Conservation (phyloP, 257 asterid genomes). For the Gardenia jasminoides region DNA sequence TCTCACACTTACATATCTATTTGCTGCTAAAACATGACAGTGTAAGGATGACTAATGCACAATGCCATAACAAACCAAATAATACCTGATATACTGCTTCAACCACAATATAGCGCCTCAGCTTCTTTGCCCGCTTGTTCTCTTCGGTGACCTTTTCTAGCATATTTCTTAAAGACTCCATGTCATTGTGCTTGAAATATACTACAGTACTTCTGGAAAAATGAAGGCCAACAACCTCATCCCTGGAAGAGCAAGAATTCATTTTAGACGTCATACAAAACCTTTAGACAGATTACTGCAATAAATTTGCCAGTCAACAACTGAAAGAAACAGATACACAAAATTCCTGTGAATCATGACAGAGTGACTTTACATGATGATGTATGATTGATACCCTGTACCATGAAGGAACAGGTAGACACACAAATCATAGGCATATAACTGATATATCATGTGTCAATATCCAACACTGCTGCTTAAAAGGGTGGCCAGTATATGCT, state of each 20-base stretch:
- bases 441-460: too few relatives aligned
- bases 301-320: too few relatives aligned
- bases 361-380: not conserved
- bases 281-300: not conserved
- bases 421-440: too few relatives aligned
- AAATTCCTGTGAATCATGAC: not conserved
- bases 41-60: not conserved
- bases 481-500: not conserved
- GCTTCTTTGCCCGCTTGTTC: conserved; percentile 77
- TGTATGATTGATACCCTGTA: not conserved
- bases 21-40: not conserved
- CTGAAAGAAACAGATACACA: not conserved
- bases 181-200: conserved; percentile 84
- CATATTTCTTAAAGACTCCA: conserved; percentile 61
- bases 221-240: conserved; percentile 96
- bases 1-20: not conserved
- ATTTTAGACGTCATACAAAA: not conserved
- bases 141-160: conserved; percentile 71
- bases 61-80: conserved; percentile 3
- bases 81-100: conserved; percentile 96
- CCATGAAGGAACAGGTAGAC: not conserved
- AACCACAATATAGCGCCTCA: conserved; percentile 89
- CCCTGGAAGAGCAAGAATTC: conserved; percentile 47
- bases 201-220: conserved; percentile 90
- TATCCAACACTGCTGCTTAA: not conserved